Evolutionary conservation across 2,329 filamentous ascomycete species (phyloP).

Genomic region (Ophiocordyceps robertsii): DNA sequence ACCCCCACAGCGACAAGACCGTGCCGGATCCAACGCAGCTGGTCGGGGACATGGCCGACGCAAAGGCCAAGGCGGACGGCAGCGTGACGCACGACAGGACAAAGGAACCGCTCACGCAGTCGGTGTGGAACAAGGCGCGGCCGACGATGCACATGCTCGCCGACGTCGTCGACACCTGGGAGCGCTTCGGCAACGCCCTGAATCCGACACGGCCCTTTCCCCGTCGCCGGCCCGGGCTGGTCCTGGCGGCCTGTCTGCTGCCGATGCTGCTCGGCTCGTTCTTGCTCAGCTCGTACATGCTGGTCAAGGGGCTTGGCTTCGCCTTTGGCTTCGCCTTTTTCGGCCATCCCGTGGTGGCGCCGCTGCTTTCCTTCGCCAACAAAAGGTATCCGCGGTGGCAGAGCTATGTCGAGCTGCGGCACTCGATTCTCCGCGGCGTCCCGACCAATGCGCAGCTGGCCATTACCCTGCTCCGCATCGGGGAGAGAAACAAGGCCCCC

Average conservation of each 20-base stretch:
- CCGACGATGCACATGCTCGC: slow-evolving; percentile 51
- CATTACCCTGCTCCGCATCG: slow-evolving; percentile 66
- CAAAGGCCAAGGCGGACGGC: slow-evolving; percentile 30
- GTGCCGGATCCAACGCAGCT: slow-evolving; percentile 36
- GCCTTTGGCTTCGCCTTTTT: slow-evolving; percentile 66
- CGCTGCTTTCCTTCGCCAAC: slow-evolving; percentile 46
- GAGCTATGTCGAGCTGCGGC: slow-evolving; percentile 58
- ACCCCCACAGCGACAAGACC: slow-evolving; percentile 38
- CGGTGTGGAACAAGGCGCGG: slow-evolving; percentile 64
- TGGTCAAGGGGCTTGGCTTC: slow-evolving; percentile 54
- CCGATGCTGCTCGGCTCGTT: slow-evolving; percentile 39
- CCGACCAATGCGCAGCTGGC: slow-evolving; percentile 80
- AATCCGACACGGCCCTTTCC: slow-evolving; percentile 53
- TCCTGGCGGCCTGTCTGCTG: slow-evolving; percentile 37
- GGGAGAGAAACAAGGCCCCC: slow-evolving; percentile 69
- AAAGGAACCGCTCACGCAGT: slow-evolving; percentile 62
- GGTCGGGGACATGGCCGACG: slow-evolving; percentile 23
- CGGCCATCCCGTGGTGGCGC: slow-evolving; percentile 58
- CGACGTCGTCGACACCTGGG: slow-evolving; percentile 35
- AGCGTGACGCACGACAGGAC: slow-evolving; percentile 49
- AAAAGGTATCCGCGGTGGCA: slow-evolving; percentile 57
- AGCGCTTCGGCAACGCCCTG: slow-evolving; percentile 39
- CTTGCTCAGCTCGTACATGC: slow-evolving; percentile 42
- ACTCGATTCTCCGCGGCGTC: slow-evolving; percentile 66
- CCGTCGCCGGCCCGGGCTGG: slow-evolving; percentile 33